Evolutionary conservation across 2,329 filamentous ascomycete species (phyloP), one percentile per base, ranked within the genome.

Genomic region (Aspergillus latus): DNA sequence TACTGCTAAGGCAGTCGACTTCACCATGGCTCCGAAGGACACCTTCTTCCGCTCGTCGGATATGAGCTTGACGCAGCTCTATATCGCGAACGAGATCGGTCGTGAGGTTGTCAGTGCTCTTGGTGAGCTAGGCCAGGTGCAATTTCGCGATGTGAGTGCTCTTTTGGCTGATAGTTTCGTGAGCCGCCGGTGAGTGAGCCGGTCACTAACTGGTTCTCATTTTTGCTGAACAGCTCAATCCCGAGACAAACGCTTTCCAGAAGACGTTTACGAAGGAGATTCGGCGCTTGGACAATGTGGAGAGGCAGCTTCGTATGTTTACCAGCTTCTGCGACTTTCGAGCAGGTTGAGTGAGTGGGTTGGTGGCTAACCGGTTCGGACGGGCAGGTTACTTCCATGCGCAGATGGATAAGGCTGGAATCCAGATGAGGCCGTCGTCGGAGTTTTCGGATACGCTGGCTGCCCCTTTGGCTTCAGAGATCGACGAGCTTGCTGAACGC

Each of bases 51-150:
- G 95, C 84, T 99, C 94, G 74, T 90, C 92, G 90, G 90, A 97
- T 78, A 99, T 99, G 94, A 97, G 92, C 84, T 88, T 99, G 88
- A 96, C 96, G 72, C 94, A 99, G 87, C 88, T 99, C 71, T 99
- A 97, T 79, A 95, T 99, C 70, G 91, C 94, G 71, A 97, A 97
- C 74, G 94, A 99, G 82, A 97, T 99, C 67, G 93, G 94, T 68
- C 87, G 94, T 72, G 95, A 99, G 80, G 93, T 97, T 68, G 92
- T 97, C 62, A 96, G 92, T 72, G 93, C 93, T 55, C 82, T 99
- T 63, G 94, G 94, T 72, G 94, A 99, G 83, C 85, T 99, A 70
- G 94, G 94, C 57, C 84, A 94, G 69, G 92, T 97, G 75, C 92
- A 97, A 77, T 99, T 99, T 74, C 86, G 94, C 78, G 94, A 99